Percentiles rank a stretch among this genome's conserved stretches.
Conservation (phyloP, 352 stramenopile species). For the Phytopythium montanum region DNA sequence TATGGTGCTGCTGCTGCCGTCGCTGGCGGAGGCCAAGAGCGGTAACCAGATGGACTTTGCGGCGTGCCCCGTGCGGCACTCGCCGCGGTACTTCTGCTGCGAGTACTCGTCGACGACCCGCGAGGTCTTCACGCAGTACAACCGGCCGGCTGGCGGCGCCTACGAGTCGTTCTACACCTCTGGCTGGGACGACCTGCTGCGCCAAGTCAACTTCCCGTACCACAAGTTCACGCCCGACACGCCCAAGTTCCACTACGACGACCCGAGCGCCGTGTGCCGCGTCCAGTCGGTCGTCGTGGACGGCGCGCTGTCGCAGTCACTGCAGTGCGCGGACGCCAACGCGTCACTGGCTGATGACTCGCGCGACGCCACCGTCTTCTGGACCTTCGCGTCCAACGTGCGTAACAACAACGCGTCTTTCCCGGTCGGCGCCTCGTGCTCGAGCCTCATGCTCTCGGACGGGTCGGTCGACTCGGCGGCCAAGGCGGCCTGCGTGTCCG, state of each 20-base stretch:
- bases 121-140: slow-evolving; percentile 31
- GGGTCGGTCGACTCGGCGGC: slow-evolving; percentile 17
- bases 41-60: slow-evolving; percentile 26
- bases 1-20: background rate
- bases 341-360: slow-evolving; percentile 23
- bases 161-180: slow-evolving; percentile 34
- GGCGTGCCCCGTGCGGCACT: slow-evolving; percentile 31
- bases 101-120: slow-evolving; percentile 23
- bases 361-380: slow-evolving; percentile 31
- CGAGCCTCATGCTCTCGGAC: slow-evolving; percentile 26
- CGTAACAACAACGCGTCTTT: slow-evolving; percentile 54
- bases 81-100: slow-evolving; percentile 31
- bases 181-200: slow-evolving; percentile 22
- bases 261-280: slow-evolving; percentile 25
- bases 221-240: slow-evolving; percentile 26
- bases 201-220: slow-evolving; percentile 38
- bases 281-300: slow-evolving; percentile 17
- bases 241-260: slow-evolving; percentile 26
- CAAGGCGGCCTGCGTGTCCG: slow-evolving; percentile 16
- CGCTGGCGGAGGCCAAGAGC: slow-evolving; percentile 5
- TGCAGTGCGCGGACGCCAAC: slow-evolving; percentile 32
- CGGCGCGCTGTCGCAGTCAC: slow-evolving; percentile 19
- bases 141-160: slow-evolving; percentile 17
- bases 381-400: slow-evolving; percentile 31
- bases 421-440: slow-evolving; percentile 34